Base-by-base conservation (phyloP, 2,329 filamentous ascomycete genomes). In the Madurella mycetomatis region DNA sequence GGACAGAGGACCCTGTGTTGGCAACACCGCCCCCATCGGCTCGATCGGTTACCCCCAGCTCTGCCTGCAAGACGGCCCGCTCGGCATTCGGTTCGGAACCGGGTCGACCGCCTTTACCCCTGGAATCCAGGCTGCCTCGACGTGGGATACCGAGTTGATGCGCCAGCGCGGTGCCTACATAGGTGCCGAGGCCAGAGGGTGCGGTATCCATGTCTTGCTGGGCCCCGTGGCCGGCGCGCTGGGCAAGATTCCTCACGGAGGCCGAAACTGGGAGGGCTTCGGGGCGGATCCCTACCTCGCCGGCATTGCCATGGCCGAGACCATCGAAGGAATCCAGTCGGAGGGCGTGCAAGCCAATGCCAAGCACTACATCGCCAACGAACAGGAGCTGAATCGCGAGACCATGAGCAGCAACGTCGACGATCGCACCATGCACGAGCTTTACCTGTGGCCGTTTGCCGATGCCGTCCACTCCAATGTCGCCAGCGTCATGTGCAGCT, bases 221-320 rank as follows among this genome's bases (percentile, higher is more conserved):
- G 89, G 88, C 0, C 90, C 90, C 5, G 82, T 86, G 0, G 85
- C 87, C 70, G 90, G 90, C 0, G 84, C 89, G 0, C 67, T 95
- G 2, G 90, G 90, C 8, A 83, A 88, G 63, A 81, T 85, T 64
- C 85, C 88, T 1, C 76, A 81, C 46, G 90, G 84, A 32, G 90
- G 90, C 0, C 77, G 90, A 39, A 91, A 90, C 66, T 95, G 89
- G 89, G 90, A 94, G 68, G 88, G 85, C 0, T 94, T 92, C 66
- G 86, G 87, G 0, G 77, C 85, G 1, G 90, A 95, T 65, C 88
- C 90, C 0, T 90, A 92, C 49, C 76, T 94, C 1, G 57, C 83
- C 17, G 86, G 84, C 16, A 74, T 86, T 58, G 82, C 79, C 9
- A 80, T 84, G 65, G 75, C 74, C 15, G 78, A 84, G 67, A 86